Evolutionary conservation across 352 stramenopile species (phyloP).

Genomic region (Phytophthora podocarpi): DNA sequence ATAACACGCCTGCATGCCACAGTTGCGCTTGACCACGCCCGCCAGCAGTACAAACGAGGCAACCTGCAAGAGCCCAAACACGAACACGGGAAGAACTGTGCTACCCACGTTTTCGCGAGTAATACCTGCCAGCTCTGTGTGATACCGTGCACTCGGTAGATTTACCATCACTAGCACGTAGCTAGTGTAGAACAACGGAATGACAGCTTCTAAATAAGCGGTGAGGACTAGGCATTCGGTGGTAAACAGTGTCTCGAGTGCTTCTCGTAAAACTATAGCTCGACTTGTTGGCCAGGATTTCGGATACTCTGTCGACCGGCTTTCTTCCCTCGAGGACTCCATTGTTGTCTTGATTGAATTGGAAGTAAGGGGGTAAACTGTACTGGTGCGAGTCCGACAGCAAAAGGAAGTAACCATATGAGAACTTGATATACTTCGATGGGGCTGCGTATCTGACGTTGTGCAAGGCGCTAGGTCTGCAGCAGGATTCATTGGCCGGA

Average conservation of each 20-base stretch:
- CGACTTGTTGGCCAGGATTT: no score
- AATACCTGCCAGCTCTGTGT: constrained; percentile 26
- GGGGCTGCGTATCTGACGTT: no score
- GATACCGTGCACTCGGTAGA: constrained; percentile 27
- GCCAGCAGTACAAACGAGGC: constrained; percentile 15
- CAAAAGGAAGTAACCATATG: no score
- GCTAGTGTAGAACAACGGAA: constrained; percentile 28
- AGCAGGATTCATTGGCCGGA: no score
- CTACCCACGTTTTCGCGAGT: not conserved
- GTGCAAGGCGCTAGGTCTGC: no score
- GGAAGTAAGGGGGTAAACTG: no score
- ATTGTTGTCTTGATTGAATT: no score
- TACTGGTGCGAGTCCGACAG: no score
- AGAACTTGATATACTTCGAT: no score
- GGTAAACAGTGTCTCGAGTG: constrained; percentile 20
- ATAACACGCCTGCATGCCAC: constrained; percentile 11
- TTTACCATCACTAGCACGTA: constrained; percentile 16
- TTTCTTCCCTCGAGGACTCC: no score
- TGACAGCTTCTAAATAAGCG: constrained; percentile 38
- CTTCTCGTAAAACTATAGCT: no score
- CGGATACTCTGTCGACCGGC: no score
- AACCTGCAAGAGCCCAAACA: constrained; percentile 25
- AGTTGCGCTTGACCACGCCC: constrained; percentile 9
- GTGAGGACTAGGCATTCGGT: constrained; percentile 34
- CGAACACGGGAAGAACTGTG: constrained; percentile 5